Conservation (phyloP, 163 green algal genomes). For the Volvox carteri region DNA sequence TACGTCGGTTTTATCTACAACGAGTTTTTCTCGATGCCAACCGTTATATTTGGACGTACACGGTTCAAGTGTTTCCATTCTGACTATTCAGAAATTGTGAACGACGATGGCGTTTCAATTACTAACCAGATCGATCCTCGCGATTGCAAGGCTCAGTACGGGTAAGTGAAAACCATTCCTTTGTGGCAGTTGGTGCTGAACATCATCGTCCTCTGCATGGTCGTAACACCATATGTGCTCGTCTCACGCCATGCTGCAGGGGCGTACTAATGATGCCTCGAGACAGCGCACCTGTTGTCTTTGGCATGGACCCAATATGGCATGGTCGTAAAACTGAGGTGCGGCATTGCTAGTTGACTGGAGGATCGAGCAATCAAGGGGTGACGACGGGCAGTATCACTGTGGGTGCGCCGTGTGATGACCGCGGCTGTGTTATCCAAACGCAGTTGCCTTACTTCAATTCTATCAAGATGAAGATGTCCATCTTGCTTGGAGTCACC, state of each 20-base stretch:
- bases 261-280: slow-evolving; percentile 42
- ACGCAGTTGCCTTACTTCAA: slow-evolving; percentile 97
- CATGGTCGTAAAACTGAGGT: slow-evolving; percentile 90
- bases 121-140: slow-evolving; percentile 58
- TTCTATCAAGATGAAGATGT: slow-evolving; percentile 99
- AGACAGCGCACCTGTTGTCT: slow-evolving; percentile 77
- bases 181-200: too few relatives aligned
- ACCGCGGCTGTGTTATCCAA: too few relatives aligned
- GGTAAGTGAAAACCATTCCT: neutral
- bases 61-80: slow-evolving; percentile 57
- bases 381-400: too few relatives aligned
- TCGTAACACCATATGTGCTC: too few relatives aligned
- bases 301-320: slow-evolving; percentile 98
- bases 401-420: too few relatives aligned
- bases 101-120: neutral
- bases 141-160: slow-evolving; percentile 52
- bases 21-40: slow-evolving; percentile 98
- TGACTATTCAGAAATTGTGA: slow-evolving; percentile 13
- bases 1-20: slow-evolving; percentile 99
- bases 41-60: slow-evolving; percentile 89
- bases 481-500: slow-evolving; percentile 94
- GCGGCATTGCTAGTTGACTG: neutral
- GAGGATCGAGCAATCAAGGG: too few relatives aligned
- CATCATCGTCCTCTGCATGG: too few relatives aligned
- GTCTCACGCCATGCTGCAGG: neutral